phyloP scores from a whole-genome alignment of 2,329 filamentous ascomycete species.

The Taxawa tesnikishii region DNA sequence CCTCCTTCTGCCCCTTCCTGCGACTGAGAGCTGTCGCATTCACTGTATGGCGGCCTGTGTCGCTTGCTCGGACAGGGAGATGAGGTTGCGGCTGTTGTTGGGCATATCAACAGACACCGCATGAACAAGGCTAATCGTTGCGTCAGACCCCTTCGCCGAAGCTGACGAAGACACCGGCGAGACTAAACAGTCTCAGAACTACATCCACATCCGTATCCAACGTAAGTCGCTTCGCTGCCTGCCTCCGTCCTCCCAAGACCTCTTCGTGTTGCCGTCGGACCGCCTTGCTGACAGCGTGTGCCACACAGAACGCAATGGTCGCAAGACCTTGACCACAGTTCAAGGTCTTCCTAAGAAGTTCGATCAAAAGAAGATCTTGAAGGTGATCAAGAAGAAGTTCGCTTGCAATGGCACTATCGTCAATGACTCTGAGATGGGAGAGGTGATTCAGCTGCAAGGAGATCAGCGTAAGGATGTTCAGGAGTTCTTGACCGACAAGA shows the following conservation, averaged over 20 bases:
- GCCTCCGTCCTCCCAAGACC: not conserved
- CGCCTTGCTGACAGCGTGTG: slow-evolving; percentile 28
- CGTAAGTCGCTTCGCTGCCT: slow-evolving; percentile 48
- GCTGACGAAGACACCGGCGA: slow-evolving; percentile 98
- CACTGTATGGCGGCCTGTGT: too few relatives aligned
- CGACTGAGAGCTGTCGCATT: too few relatives aligned
- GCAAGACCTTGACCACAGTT: slow-evolving; percentile 99
- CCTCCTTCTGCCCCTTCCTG: not conserved
- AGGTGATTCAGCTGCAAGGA: slow-evolving; percentile 99
- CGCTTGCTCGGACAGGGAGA: too few relatives aligned
- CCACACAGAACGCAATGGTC: slow-evolving; percentile 91
- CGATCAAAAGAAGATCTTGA: slow-evolving; percentile 98
- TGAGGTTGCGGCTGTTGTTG: too few relatives aligned
- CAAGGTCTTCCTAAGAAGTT: slow-evolving; percentile 98
- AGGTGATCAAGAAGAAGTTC: slow-evolving; percentile 99
- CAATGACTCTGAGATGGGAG: slow-evolving; percentile 88
- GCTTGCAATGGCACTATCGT: slow-evolving; percentile 99
- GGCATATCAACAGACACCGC: too few relatives aligned
- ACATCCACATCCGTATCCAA: slow-evolving; percentile 99
- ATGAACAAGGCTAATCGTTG: slow-evolving; percentile 1
- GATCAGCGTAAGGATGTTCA: slow-evolving; percentile 98
- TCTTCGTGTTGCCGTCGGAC: too few relatives aligned
- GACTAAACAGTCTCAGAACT: slow-evolving; percentile 89
- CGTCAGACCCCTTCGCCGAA: slow-evolving; percentile 99
- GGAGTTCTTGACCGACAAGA: slow-evolving; percentile 94